A percentile compares a stretch with the other conserved stretches of the same genome.
Conservation (phyloP, 2,329 filamentous ascomycete genomes). For the Botrytis pseudocinerea region DNA sequence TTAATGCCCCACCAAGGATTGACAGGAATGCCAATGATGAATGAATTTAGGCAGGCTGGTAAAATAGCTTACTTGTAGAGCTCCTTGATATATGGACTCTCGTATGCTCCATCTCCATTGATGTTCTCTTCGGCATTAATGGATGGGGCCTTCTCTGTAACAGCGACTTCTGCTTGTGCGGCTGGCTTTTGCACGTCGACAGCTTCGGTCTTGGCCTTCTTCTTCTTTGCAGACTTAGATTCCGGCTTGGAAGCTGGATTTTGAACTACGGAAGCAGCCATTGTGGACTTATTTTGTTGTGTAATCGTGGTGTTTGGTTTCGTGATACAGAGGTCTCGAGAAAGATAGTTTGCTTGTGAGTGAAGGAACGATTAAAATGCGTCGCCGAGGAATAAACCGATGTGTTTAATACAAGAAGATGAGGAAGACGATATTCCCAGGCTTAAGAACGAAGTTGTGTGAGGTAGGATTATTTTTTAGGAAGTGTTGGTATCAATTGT, state of each 20-base stretch:
- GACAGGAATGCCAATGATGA: background rate
- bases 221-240: constrained; percentile 68
- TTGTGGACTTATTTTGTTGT: constrained; percentile 40
- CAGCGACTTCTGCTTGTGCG: constrained; percentile 49
- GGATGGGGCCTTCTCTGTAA: constrained; percentile 52
- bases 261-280: constrained; percentile 65
- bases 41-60: constrained; percentile 12
- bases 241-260: constrained; percentile 63
- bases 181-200: constrained; percentile 51
- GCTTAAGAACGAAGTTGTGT: background rate
- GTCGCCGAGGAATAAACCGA: background rate
- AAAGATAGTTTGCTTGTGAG: background rate
- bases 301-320: constrained; percentile 50
- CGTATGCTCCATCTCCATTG: constrained; percentile 56
- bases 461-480: constrained; percentile 3
- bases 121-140: constrained; percentile 46
- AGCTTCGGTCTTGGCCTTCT: constrained; percentile 59
- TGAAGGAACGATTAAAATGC: background rate
- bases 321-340: constrained; percentile 23
- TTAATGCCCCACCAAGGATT: background rate
- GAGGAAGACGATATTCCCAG: background rate
- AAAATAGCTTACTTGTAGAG: constrained; percentile 74
- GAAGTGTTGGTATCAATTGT: background rate
- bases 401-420: background rate
- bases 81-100: constrained; percentile 82